Evolutionary conservation across 2,329 filamentous ascomycete species (phyloP).

Genomic region (Neurospora sp.): DNA sequence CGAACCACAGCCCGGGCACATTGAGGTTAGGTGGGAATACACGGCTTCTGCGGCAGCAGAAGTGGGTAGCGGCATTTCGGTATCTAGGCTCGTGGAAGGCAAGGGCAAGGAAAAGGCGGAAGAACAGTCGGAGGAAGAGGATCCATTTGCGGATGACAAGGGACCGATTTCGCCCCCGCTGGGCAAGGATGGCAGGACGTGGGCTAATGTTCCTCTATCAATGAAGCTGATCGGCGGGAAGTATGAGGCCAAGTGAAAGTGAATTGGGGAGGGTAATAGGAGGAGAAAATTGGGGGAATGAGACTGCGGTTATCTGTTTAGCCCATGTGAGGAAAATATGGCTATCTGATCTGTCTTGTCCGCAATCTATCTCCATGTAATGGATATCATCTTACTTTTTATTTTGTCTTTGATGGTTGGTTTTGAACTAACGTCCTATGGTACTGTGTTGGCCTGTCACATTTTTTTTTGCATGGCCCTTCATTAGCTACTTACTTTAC

Average conservation of each 20-base stretch:
- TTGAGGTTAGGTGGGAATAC: constrained; percentile 77
- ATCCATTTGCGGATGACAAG: constrained; percentile 62
- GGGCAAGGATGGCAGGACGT: constrained; percentile 28
- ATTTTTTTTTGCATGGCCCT: constrained; percentile 4
- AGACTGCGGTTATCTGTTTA: background rate
- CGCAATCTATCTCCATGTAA: constrained; percentile 4
- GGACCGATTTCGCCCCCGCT: constrained; percentile 20
- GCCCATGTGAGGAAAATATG: background rate
- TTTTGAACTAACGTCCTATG: constrained; percentile 1
- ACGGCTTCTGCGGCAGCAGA: constrained; percentile 23
- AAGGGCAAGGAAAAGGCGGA: constrained; percentile 44
- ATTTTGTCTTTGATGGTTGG: constrained; percentile 12
- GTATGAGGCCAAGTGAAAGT: constrained; percentile 49
- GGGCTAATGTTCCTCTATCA: constrained; percentile 57
- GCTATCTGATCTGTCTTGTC: background rate
- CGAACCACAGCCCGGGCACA: constrained; percentile 60
- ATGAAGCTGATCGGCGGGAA: constrained; percentile 66
- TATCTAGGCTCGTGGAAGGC: constrained; percentile 43
- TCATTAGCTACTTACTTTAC: background rate
- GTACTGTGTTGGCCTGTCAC: background rate
- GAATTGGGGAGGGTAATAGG: background rate
- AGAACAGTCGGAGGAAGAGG: constrained; percentile 25
- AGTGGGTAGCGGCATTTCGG: constrained; percentile 55
- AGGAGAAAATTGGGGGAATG: background rate
- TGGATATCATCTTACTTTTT: constrained; percentile 5